Conservation (phyloP, 768 basidiomycete genomes). For the Lactarius hatsudake region DNA sequence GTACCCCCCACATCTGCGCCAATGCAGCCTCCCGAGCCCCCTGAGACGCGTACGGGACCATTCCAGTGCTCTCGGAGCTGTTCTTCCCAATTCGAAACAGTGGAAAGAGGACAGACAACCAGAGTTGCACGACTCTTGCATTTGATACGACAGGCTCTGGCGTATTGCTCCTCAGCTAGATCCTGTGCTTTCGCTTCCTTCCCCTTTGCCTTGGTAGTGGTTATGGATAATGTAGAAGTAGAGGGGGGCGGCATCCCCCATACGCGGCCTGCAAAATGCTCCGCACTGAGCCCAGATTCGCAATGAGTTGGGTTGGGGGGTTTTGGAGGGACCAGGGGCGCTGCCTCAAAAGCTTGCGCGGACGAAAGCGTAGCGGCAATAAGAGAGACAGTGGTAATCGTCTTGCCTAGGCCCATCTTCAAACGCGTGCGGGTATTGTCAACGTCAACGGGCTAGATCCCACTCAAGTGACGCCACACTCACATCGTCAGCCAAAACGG, state of each 20-base stretch:
- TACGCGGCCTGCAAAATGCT: constrained; percentile 73
- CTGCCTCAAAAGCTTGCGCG: constrained; percentile 57
- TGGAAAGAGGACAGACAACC: constrained; percentile 95
- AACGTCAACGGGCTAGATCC: constrained; percentile 2
- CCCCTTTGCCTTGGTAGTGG: constrained; percentile 53
- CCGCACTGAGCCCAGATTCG: constrained; percentile 37
- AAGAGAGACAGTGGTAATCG: constrained; percentile 91
- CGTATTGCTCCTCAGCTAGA: constrained; percentile 67
- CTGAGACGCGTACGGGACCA: constrained; percentile 79
- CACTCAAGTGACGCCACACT: constrained; percentile 33
- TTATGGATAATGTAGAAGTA: constrained; percentile 29
- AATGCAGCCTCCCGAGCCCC: constrained; percentile 59
- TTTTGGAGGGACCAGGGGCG: constrained; percentile 49
- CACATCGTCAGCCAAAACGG: constrained; percentile 97
- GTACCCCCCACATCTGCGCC: constrained; percentile 34
- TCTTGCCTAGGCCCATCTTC: constrained; percentile 98
- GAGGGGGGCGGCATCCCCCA: constrained; percentile 76
- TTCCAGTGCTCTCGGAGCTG: constrained; percentile 98
- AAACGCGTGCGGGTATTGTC: background rate
- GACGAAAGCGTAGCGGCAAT: constrained; percentile 80
- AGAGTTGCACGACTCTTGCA: constrained; percentile 84
- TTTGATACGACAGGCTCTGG: constrained; percentile 74
- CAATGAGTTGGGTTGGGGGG: constrained; percentile 34
- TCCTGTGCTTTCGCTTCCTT: constrained; percentile 66
- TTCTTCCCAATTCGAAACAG: constrained; percentile 98